These are phyloP conservation scores for Noccaea bulbosa DNA, from an alignment of 345 rosid species.

Conservation along the genomic window DNA sequence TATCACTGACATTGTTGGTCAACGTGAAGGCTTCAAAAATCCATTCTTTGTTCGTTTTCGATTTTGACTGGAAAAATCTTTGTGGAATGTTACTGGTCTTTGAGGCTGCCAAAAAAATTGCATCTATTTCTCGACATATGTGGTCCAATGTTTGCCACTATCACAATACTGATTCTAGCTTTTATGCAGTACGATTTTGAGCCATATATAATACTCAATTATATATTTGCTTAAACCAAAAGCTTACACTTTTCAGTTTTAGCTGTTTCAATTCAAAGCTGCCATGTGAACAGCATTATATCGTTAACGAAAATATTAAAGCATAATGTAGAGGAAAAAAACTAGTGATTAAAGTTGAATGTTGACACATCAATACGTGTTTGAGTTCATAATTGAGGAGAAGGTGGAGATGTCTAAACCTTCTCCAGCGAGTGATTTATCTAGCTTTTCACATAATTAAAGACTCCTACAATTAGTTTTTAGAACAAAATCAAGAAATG, in stretches of 20 bases:
- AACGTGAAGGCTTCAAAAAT: conserved; percentile 33
- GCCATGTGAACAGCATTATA: conserved; percentile 15
- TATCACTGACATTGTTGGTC: conserved; percentile 25
- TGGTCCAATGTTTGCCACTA: conserved; percentile 43
- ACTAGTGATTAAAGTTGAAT: conserved; percentile 31
- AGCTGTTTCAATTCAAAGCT: conserved; percentile 10
- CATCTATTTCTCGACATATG: conserved; percentile 30
- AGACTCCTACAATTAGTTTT: not conserved
- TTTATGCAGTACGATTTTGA: conserved; percentile 14
- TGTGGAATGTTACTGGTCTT: conserved; percentile 39
- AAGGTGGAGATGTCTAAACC: conserved; percentile 31
- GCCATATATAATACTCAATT: conserved; percentile 12
- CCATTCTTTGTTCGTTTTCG: not conserved
- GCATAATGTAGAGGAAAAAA: conserved; percentile 9
- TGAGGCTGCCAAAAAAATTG: conserved; percentile 40
- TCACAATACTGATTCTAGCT: conserved; percentile 26
- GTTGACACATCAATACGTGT: conserved; percentile 35
- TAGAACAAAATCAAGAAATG: not conserved
- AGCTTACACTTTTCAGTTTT: conserved; percentile 16
- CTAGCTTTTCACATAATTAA: not conserved
- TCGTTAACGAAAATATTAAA: conserved; percentile 11
- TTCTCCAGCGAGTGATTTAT: not conserved
- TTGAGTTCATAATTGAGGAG: conserved; percentile 26
- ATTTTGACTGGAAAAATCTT: conserved; percentile 62
- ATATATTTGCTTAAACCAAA: conserved; percentile 7